Base-by-base conservation (phyloP, 352 stramenopile species). In the Pythium dissotocum region DNA sequence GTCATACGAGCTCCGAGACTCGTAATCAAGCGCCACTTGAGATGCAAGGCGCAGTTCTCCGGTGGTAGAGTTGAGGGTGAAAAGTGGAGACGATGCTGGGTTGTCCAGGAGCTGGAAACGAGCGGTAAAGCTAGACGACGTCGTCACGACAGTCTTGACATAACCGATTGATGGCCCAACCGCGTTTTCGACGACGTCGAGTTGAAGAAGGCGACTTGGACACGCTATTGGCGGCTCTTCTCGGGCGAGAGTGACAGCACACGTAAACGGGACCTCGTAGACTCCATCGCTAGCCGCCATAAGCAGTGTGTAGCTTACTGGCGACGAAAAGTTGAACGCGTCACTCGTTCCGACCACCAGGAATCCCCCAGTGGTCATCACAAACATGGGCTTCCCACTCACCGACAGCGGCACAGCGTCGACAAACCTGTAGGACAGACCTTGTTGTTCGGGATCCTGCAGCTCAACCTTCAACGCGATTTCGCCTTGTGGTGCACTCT, bases 1-100 rank as follows among this genome's bases (percentile, higher is more conserved):
- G 14, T 13, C 61, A 53, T 84, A 87, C 8, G 4, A 51, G 14
- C 61, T 60, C 14, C 73, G 57, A 0, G 32, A 53, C 51, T 89
- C 80, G 53, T 75, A 89, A 59, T 89, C 77, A 4, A 89, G 67
- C 1, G 67, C 36, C 1, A 72, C 18, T 58, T 80, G 33, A 16
- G 62, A 46, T n/a, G 69, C 68, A 0, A 84, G 57, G 16, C 65
- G 28, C 13, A 85, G 28, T 13, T 77, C 69, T 0, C 77, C 80
- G 18, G 73, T 83, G 2, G 68, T 77, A 0, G 18, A 32, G 57
- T 86, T 77, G 1, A 88, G 26, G 6, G 70, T 73, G 55, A 88
- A 88, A 1, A 30, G 21, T 1, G 58, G 38, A 8, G 52, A 55
- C 8, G 36, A n/a, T 0, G 61, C 6, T 3, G 56, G 24, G n/a